Percentiles rank a stretch among this genome's conserved stretches.
phyloP scores from a whole-genome alignment of 345 rosid genomes.

The Lepidium aucheri region DNA sequence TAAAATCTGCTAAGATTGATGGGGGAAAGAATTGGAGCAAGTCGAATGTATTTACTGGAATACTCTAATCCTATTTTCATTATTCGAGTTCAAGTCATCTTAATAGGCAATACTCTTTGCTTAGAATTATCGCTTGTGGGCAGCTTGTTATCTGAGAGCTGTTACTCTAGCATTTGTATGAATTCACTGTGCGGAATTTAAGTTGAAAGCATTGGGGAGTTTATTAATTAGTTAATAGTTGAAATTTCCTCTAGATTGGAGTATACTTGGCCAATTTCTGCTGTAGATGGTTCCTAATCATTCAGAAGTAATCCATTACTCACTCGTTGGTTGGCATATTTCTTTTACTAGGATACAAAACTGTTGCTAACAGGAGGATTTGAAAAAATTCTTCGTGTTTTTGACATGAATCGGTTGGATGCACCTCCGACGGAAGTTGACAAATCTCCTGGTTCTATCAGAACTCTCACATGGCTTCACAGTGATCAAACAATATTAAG shows the following conservation, averaged over 20 bases:
- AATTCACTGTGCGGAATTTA: neutral
- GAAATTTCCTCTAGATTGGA: neutral
- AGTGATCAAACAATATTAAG: conserved; percentile 69
- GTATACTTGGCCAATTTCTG: too few species aligned
- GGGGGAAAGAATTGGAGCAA: neutral
- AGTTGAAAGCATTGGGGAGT: neutral
- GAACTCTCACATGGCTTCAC: conserved; percentile 35
- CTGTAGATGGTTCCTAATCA: neutral
- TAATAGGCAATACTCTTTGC: neutral
- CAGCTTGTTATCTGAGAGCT: neutral
- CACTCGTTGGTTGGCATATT: neutral
- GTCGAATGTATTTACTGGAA: neutral
- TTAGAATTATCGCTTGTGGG: neutral
- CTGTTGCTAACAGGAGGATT: conserved; percentile 27
- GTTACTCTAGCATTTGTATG: neutral
- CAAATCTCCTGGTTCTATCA: conserved; percentile 34
- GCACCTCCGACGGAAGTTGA: conserved; percentile 31
- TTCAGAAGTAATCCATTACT: neutral
- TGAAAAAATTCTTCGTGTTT: conserved; percentile 28
- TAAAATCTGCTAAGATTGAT: neutral
- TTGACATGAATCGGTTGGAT: conserved; percentile 31
- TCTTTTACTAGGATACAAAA: conserved; percentile 54
- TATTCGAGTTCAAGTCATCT: neutral
- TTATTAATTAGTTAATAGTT: neutral
- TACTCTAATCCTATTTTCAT: neutral